Evolutionary conservation across 495 filamentous ascomycete species (phyloP).

Genomic region (Penicillium dipodomyicola): DNA sequence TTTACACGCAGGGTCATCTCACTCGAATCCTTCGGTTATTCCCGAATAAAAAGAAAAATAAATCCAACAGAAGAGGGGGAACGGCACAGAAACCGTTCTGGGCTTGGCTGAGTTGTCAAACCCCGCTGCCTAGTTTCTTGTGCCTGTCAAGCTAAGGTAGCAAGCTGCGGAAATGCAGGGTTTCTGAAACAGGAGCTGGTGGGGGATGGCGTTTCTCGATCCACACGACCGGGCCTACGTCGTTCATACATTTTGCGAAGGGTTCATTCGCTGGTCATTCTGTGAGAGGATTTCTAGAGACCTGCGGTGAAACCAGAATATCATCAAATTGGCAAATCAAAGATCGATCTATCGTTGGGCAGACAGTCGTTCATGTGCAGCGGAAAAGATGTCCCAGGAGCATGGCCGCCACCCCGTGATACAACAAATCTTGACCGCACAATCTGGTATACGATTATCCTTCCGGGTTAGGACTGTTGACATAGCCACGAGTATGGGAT

Average conservation of each 20-base stretch:
- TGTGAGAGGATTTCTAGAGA: neutral
- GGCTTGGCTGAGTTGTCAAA: conserved; percentile 8
- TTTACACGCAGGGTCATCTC: conserved; percentile 14
- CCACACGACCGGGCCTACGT: conserved; percentile 5
- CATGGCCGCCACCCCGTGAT: conserved; percentile 30
- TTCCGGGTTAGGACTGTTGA: neutral
- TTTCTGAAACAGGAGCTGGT: conserved; percentile 13
- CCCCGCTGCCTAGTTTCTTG: conserved; percentile 4
- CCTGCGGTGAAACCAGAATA: neutral
- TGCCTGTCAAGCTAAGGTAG: conserved; percentile 9
- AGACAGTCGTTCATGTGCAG: conserved; percentile 16
- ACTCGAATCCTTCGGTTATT: conserved; percentile 19
- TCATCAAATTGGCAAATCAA: conserved; percentile 16
- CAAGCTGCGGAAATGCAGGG: conserved; percentile 8
- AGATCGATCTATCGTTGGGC: conserved; percentile 8
- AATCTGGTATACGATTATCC: neutral
- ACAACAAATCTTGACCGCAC: conserved; percentile 5
- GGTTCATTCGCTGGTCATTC: conserved; percentile 2
- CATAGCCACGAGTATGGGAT: conserved; percentile 2
- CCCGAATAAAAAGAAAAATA: conserved; percentile 10
- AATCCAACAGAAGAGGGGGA: conserved; percentile 19
- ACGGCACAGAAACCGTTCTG: conserved; percentile 18
- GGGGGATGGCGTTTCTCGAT: conserved; percentile 6
- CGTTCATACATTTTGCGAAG: conserved; percentile 6
- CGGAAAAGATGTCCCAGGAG: conserved; percentile 23